A percentile compares a stretch with the other conserved stretches of the same genome.
phyloP scores from a whole-genome alignment of 768 basidiomycete genomes.

The Neoboletus brunneissimus region DNA sequence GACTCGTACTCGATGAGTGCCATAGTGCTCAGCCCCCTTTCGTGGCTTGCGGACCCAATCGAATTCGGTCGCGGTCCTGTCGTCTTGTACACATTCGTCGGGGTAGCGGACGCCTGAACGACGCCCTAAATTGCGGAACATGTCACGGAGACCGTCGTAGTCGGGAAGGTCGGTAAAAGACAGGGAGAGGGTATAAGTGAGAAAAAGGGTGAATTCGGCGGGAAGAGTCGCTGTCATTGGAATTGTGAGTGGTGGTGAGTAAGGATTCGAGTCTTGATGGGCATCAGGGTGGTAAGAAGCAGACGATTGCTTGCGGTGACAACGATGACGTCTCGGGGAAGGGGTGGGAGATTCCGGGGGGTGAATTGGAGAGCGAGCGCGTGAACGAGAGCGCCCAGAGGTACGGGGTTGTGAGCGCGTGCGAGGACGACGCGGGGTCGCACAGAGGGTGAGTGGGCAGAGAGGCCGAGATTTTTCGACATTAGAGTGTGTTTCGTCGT shows the following conservation, averaged over 20 bases:
- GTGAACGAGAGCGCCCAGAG: constrained; percentile 13
- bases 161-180: constrained; percentile 89
- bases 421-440: constrained; percentile 13
- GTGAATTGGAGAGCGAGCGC: constrained; percentile 4
- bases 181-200: constrained; percentile 73
- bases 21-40: constrained; percentile 14
- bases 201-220: constrained; percentile 77
- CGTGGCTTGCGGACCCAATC: constrained; percentile 45
- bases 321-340: constrained; percentile 16
- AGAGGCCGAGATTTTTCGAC: constrained; percentile 20
- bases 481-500: constrained; percentile 9
- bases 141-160: constrained; percentile 74
- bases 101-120: constrained; percentile 46
- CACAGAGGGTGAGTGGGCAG: neutral
- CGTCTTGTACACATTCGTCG: constrained; percentile 18
- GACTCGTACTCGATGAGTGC: constrained; percentile 30
- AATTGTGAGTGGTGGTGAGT: constrained; percentile 24
- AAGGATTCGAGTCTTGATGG: constrained; percentile 8
- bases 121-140: constrained; percentile 61
- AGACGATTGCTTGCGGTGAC: constrained; percentile 20
- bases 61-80: constrained; percentile 34
- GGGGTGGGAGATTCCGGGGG: constrained; percentile 12
- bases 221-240: constrained; percentile 74
- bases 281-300: constrained; percentile 19
- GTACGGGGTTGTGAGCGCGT: constrained; percentile 20